Conservation (phyloP, 768 basidiomycete species). For the Boletus reticulatus region DNA sequence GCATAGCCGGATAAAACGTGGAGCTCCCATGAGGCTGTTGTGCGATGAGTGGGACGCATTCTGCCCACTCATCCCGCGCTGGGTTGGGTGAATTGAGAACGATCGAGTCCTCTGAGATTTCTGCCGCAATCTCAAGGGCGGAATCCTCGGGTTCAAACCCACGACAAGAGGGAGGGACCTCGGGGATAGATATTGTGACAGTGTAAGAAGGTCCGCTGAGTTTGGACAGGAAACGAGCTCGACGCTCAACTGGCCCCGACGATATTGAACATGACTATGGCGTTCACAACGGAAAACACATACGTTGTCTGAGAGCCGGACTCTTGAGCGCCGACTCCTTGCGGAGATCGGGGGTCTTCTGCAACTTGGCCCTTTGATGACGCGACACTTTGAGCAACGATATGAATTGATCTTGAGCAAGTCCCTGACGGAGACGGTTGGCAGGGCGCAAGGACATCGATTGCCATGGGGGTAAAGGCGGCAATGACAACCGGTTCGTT, state of each 20-base stretch:
- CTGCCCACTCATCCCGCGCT: slow-evolving; percentile 64
- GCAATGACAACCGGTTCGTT: slow-evolving; percentile 55
- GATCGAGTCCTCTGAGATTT: neutral
- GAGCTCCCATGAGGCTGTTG: slow-evolving; percentile 13
- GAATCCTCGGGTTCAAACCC: slow-evolving; percentile 63
- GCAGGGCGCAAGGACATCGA: slow-evolving; percentile 51
- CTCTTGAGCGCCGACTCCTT: slow-evolving; percentile 73
- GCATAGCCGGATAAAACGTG: slow-evolving; percentile 4
- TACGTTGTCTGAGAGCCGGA: slow-evolving; percentile 74
- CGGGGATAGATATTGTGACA: slow-evolving; percentile 53
- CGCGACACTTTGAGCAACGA: slow-evolving; percentile 59
- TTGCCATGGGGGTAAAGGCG: slow-evolving; percentile 37
- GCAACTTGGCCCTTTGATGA: slow-evolving; percentile 50
- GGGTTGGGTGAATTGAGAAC: neutral
- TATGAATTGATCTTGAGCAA: slow-evolving; percentile 63
- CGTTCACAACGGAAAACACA: slow-evolving; percentile 23
- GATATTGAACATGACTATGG: neutral
- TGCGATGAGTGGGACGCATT: slow-evolving; percentile 47
- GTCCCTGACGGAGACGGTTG: slow-evolving; percentile 45
- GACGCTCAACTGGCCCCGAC: slow-evolving; percentile 57
- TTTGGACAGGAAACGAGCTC: slow-evolving; percentile 73
- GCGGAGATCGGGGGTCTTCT: slow-evolving; percentile 57
- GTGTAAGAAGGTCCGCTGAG: slow-evolving; percentile 65
- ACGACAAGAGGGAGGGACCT: slow-evolving; percentile 68
- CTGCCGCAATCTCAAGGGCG: slow-evolving; percentile 48